These are phyloP conservation scores for Leucosporidium yakuticum DNA, from an alignment of 768 basidiomycete species.

Conservation along the genomic window DNA sequence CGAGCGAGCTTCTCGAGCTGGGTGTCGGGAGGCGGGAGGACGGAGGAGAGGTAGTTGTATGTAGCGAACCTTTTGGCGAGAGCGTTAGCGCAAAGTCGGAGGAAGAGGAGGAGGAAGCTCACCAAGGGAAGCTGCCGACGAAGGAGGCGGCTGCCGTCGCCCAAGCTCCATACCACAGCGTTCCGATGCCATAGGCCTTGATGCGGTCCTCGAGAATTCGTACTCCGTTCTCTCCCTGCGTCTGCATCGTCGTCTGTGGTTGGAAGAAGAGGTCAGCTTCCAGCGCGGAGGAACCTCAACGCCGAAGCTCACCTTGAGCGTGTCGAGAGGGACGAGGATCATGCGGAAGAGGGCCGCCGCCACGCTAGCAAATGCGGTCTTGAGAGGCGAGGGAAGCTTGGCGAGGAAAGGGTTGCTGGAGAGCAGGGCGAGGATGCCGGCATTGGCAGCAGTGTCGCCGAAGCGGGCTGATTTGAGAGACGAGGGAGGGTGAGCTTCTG, in stretches of 20 bases:
- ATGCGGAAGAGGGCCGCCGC: slow-evolving; percentile 82
- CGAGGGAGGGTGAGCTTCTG: neutral
- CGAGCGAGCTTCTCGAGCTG: slow-evolving; percentile 54
- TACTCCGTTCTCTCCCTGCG: slow-evolving; percentile 59
- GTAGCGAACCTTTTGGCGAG: slow-evolving; percentile 22
- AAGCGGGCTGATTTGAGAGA: slow-evolving; percentile 53
- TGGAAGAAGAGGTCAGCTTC: neutral
- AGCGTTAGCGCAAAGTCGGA: neutral
- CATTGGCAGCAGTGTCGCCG: slow-evolving; percentile 92
- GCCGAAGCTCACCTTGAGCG: slow-evolving; percentile 51
- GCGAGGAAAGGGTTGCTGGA: slow-evolving; percentile 67
- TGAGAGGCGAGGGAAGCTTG: slow-evolving; percentile 57
- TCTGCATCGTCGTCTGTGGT: neutral
- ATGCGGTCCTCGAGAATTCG: slow-evolving; percentile 60
- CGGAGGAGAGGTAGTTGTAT: slow-evolving; percentile 30
- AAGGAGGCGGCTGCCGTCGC: slow-evolving; percentile 58
- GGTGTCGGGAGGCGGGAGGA: slow-evolving; percentile 49
- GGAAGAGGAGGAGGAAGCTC: slow-evolving; percentile 35
- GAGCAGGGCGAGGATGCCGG: slow-evolving; percentile 78
- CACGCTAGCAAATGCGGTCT: slow-evolving; percentile 72
- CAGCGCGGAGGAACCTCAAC: neutral
- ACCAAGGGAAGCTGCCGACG: slow-evolving; percentile 81
- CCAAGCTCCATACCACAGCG: slow-evolving; percentile 36
- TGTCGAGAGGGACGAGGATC: slow-evolving; percentile 87
- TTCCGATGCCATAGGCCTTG: slow-evolving; percentile 36